These are phyloP conservation scores for Apiotrichum laibachii DNA, from an alignment of 1,284 basidiomycete species.

Conservation along the genomic window DNA sequence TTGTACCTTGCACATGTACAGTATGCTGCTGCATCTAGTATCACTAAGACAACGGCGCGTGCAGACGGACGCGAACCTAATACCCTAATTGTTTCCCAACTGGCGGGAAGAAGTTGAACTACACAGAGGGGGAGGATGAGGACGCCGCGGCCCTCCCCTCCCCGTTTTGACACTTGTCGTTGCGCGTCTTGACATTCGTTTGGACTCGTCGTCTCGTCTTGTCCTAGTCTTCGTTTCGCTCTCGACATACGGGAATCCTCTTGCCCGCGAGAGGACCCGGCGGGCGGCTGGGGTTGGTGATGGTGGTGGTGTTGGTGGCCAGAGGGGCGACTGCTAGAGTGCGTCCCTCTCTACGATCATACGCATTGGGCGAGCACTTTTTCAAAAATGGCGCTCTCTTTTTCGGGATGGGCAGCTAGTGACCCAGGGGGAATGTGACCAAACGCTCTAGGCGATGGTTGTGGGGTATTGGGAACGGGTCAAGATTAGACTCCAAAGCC, in stretches of 20 bases:
- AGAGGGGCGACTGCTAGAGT: neutral
- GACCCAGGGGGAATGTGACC: too few species aligned
- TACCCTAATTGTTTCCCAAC: conserved; percentile 3
- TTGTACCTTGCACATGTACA: neutral
- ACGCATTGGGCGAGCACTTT: too few species aligned
- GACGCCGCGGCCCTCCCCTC: neutral
- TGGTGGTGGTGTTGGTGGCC: neutral
- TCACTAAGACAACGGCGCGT: conserved; percentile 5
- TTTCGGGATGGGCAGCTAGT: too few species aligned
- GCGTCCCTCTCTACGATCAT: too few species aligned
- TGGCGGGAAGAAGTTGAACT: neutral
- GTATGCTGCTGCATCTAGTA: conserved; percentile 8
- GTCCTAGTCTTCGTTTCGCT: neutral
- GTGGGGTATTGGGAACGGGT: too few species aligned
- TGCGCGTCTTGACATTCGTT: neutral
- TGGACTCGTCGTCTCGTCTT: neutral
- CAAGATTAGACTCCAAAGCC: neutral
- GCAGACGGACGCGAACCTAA: conserved; percentile 4
- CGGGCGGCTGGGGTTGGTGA: neutral
- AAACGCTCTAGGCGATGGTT: too few species aligned
- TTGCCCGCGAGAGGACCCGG: conserved; percentile 2
- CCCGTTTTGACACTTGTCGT: neutral
- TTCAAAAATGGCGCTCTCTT: too few species aligned
- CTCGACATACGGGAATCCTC: neutral
- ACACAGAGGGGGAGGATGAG: neutral